Percentiles rank a stretch among this genome's conserved stretches.
These are phyloP conservation scores for Dioszegia hungarica DNA, from an alignment of 768 basidiomycete genomes.

Conservation along the genomic window DNA sequence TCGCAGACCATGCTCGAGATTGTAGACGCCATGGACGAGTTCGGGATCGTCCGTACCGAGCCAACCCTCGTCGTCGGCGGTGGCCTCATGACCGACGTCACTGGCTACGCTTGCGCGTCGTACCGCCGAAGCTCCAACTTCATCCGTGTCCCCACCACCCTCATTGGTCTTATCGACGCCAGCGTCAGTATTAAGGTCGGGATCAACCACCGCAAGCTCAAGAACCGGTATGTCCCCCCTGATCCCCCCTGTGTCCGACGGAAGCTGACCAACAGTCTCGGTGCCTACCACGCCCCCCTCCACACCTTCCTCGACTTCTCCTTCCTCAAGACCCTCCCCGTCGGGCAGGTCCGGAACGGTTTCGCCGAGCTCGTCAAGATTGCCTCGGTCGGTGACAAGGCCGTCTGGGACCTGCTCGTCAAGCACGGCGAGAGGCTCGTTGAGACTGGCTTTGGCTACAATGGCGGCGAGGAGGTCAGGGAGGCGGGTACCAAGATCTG, in stretches of 20 bases:
- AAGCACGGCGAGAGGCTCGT: constrained; percentile 49
- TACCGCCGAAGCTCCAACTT: constrained; percentile 48
- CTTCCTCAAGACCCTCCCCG: constrained; percentile 47
- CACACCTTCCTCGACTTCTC: constrained; percentile 51
- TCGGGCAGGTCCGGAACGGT: constrained; percentile 49
- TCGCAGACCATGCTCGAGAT: constrained; percentile 47
- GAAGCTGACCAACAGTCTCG: constrained; percentile 21
- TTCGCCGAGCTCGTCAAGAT: constrained; percentile 51
- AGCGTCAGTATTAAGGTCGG: constrained; percentile 50
- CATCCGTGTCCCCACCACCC: constrained; percentile 49
- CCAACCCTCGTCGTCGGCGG: constrained; percentile 49
- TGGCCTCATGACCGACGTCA: constrained; percentile 48
- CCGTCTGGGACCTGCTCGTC: constrained; percentile 47
- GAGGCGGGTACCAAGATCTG: constrained; percentile 45
- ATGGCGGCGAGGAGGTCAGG: constrained; percentile 35
- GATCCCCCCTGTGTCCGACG: not conserved
- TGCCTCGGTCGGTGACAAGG: constrained; percentile 48
- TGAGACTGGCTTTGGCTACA: constrained; percentile 49
- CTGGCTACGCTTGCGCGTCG: constrained; percentile 48
- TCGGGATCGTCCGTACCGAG: constrained; percentile 50
- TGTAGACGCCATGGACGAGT: constrained; percentile 50
- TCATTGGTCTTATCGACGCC: constrained; percentile 50
- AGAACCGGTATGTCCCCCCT: constrained; percentile 43
- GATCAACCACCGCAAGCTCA: constrained; percentile 50
- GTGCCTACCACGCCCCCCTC: constrained; percentile 49